Percentiles rank a stretch among this genome's conserved stretches.
Evolutionary conservation across 2,329 filamentous ascomycete genomes (phyloP).

Genomic region (Didymellaceae sp.): DNA sequence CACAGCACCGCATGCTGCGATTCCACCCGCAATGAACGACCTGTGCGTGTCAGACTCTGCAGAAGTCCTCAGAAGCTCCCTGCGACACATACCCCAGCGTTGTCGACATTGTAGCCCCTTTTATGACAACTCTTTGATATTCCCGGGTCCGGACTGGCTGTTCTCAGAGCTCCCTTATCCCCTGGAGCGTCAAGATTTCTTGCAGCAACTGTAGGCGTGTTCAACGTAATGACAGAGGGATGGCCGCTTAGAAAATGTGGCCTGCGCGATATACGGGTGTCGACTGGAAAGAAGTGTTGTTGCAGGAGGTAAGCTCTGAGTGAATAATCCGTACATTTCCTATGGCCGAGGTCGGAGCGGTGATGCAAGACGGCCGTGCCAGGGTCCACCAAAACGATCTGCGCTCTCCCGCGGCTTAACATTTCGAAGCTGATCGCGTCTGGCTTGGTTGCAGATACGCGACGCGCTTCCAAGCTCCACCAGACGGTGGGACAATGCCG

Average conservation of each 20-base stretch:
- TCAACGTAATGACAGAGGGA: background rate
- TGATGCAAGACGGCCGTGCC: conserved; percentile 13
- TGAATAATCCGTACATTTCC: conserved; percentile 14
- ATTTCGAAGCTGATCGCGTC: conserved; percentile 11
- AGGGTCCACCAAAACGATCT: conserved; percentile 12
- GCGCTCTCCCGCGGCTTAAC: conserved; percentile 18
- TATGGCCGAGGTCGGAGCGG: conserved; percentile 18
- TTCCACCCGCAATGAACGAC: conserved; percentile 93
- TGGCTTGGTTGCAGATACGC: conserved; percentile 5
- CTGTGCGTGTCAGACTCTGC: conserved; percentile 49
- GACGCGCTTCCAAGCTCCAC: conserved; percentile 1
- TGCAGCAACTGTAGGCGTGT: background rate
- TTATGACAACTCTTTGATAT: conserved; percentile 16
- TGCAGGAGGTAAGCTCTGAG: conserved; percentile 1
- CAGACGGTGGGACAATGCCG: background rate
- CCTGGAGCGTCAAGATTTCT: background rate
- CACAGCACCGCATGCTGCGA: conserved; percentile 95
- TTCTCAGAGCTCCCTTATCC: conserved; percentile 4
- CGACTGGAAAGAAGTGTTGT: conserved; percentile 3
- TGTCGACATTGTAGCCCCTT: conserved; percentile 51
- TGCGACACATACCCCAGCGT: conserved; percentile 51
- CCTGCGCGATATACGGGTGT: conserved; percentile 2
- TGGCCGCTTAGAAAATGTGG: background rate
- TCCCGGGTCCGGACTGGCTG: conserved; percentile 4
- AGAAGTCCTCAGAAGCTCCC: too few species aligned